Percentiles rank a stretch among this genome's conserved stretches.
phyloP scores from a whole-genome alignment of 352 stramenopile species.

The Phytopythium cucurbitacearum region DNA sequence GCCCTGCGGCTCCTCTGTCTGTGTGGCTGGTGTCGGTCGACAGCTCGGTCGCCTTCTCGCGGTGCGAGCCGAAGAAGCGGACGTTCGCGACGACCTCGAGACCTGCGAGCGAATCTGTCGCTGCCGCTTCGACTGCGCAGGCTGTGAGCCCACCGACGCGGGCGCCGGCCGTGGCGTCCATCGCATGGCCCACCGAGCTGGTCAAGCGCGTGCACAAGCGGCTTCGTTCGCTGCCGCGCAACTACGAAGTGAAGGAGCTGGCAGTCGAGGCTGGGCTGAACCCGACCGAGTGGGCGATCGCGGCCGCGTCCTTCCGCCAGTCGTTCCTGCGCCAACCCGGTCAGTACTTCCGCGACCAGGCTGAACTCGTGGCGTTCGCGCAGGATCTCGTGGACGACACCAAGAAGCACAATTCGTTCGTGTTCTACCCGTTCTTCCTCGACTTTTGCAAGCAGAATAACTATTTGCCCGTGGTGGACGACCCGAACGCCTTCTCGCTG shows the following conservation, averaged over 20 bases:
- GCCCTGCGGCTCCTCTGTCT: not conserved
- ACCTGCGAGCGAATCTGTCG: no score
- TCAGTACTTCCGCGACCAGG: slow-evolving; percentile 52
- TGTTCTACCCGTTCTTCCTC: slow-evolving; percentile 79
- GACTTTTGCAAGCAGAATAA: slow-evolving; percentile 42
- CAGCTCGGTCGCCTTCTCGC: not conserved
- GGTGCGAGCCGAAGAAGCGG: no score
- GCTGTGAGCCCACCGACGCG: not conserved
- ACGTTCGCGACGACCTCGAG: not conserved
- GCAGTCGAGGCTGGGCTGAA: slow-evolving; percentile 66
- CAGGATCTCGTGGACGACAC: slow-evolving; percentile 41
- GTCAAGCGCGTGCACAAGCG: slow-evolving; percentile 35
- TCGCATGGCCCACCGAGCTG: slow-evolving; percentile 32
- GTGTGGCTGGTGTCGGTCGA: not conserved
- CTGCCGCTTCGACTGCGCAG: no score
- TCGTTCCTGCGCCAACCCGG: slow-evolving; percentile 49
- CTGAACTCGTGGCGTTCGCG: slow-evolving; percentile 52
- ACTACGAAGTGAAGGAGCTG: slow-evolving; percentile 65
- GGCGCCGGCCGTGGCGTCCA: not conserved
- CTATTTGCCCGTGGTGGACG: slow-evolving; percentile 31
- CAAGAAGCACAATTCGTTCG: slow-evolving; percentile 49
- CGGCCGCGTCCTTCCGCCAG: slow-evolving; percentile 53
- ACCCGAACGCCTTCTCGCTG: slow-evolving; percentile 38
- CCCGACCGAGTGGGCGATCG: slow-evolving; percentile 49
- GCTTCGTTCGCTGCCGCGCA: slow-evolving; percentile 58